Evolutionary conservation across 164 flowering plant species (phyloP), one percentile per base, ranked within the genome.

Genomic region (Vitis vinifera): DNA sequence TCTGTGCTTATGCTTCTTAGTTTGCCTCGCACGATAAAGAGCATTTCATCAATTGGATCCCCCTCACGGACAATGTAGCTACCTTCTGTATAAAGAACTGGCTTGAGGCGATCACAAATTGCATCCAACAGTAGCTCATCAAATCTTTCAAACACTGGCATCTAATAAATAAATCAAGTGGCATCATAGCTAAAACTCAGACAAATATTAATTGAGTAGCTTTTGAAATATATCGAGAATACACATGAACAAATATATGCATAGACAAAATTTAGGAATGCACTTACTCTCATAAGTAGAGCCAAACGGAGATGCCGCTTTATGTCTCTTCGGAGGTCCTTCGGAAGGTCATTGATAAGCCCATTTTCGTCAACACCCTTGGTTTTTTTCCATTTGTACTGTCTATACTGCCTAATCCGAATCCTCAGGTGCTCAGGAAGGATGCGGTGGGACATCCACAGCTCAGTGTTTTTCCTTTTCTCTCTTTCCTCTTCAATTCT

Each of bases 281-380:
- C 1, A 59, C 73, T 69, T 11, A 74, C 73, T 52, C 59, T 70
- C 13, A 1, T 49, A 16, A 75, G 69, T 2, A 63, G 16, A n/a
- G 9, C 17, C 27, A 44, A 50, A 57, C 70, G 69, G 6, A 75
- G 78, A 31, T 68, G 67, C 37, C 59, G 65, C 30, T 70, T 75
- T 7, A 65, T 55, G 17, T 19, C 47, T 23, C 51, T 75, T 49
- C 37, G 60, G 11, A 65, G 31, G 15, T 65, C 67, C 23, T 4
- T 29, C 6, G 74, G 74, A 47, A 75, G 66, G 53, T 57, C 55
- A 51, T 4, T 29, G 12, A 75, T 30, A 14, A 59, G 14, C 14
- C 49, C 51, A 4, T 69, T 67, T n/a, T 65, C 67, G 16, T 69
- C 69, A 49, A 69, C 66, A 23, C 49, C 73, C 27, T 19, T 71